Base-by-base conservation (phyloP, 352 stramenopile species). In the Phytophthora europaea region DNA sequence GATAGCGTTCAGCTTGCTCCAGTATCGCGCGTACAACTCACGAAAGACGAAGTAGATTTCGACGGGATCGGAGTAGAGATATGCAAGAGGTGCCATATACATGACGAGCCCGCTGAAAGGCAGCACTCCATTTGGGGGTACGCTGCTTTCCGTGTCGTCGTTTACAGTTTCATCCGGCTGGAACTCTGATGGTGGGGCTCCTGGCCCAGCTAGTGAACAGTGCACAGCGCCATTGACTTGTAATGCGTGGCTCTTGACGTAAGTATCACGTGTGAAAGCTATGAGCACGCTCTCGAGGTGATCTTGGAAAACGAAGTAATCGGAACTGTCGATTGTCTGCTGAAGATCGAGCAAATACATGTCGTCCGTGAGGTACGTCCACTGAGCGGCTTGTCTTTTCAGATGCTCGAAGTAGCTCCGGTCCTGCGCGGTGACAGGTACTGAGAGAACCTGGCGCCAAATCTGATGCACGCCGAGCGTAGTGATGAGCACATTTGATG, bases 291-390 rank as follows among this genome's bases (percentile, higher is more conserved):
- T 89, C 63, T 89, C 79, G 48, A 95, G 78, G 33, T 89, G 79
- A 48, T 94, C 88, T 70, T 94, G 82, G 59, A 95, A 95, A 58
- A 93, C 84, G 70, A 95, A 94, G 59, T 94, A 94, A 64, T 95
- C 86, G 38, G 72, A 90, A 62, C 82, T 92, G 78, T 94, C 80
- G 55, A 90, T 83, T 4, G 83, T 83, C 56, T 91, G 87, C 75
- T 94, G 85, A n/a, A 94, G 78, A 52, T 95, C 88, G 18, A 95
- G 78, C 54, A 91, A 68, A 70, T 94, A 94, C 82, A 95, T 92
- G 69, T 89, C 83, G 62, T 94, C 88, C 0, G 85, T 94, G 51
- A 90, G 73, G 55, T 89, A 91, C 6, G 61, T 79, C 75, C 72
- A 87, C 18, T 70, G 55, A 13, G 48, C 34, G 6, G 76, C 80